These are phyloP conservation scores for Thalassiosira profunda DNA, from an alignment of 108 stramenopile species.

Conservation along the genomic window DNA sequence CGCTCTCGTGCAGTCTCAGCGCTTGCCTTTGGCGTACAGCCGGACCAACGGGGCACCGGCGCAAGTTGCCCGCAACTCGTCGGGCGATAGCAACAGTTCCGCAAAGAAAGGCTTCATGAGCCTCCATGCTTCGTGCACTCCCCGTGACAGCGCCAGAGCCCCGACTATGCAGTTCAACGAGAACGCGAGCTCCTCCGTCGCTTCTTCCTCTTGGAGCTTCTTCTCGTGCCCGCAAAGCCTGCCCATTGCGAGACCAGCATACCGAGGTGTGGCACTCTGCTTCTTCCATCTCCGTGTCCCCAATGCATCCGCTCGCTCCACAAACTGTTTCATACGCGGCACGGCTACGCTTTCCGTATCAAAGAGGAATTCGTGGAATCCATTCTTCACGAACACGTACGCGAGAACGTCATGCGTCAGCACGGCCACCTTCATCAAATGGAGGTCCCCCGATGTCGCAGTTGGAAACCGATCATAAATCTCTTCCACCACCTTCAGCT, in stretches of 20 bases:
- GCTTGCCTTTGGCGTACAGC: no score
- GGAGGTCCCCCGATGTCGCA: conserved; percentile 50
- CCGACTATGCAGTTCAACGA: conserved; percentile 64
- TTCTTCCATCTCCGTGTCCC: conserved; percentile 38
- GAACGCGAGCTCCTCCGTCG: conserved; percentile 53
- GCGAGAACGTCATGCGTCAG: conserved; percentile 54
- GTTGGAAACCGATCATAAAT: conserved; percentile 40
- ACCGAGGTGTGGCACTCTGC: conserved; percentile 22
- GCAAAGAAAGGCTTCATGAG: conserved; percentile 45
- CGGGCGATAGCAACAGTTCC: conserved; percentile 55
- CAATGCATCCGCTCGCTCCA: conserved; percentile 38
- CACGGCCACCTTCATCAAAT: conserved; percentile 25
- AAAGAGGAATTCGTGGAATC: conserved; percentile 52
- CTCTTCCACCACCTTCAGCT: conserved; percentile 40
- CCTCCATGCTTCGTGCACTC: conserved; percentile 51
- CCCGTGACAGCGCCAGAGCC: conserved; percentile 53
- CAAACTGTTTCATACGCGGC: neutral
- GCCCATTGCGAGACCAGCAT: conserved; percentile 57
- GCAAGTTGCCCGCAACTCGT: conserved; percentile 36
- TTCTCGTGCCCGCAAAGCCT: conserved; percentile 45
- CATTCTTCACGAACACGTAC: conserved; percentile 57
- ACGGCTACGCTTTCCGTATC: conserved; percentile 38
- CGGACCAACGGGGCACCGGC: no score
- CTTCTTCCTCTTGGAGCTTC: conserved; percentile 30
- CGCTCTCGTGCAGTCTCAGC: no score